These are phyloP conservation scores for Castanea sativa DNA, from an alignment of 306 rosid genomes.

Conservation along the genomic window DNA sequence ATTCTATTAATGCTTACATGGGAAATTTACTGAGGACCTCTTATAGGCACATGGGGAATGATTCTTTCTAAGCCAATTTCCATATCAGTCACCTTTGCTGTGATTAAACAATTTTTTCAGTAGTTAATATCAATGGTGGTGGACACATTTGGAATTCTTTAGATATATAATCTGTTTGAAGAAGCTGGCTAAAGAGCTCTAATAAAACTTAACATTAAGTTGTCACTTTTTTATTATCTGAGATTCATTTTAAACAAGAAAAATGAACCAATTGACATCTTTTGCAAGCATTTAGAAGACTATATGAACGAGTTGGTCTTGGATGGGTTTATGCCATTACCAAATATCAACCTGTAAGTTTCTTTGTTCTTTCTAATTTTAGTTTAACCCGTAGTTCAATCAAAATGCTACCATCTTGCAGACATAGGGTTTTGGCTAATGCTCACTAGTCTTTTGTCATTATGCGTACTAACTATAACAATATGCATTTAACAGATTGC, in stretches of 20 bases:
- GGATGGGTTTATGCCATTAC: constrained; percentile 96
- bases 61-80: background rate
- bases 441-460: constrained; percentile 10
- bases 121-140: background rate
- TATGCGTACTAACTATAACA: background rate
- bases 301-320: constrained; percentile 86
- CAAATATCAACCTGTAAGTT: constrained; percentile 80
- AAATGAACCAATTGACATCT: constrained; percentile 3
- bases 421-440: constrained; percentile 5
- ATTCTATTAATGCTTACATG: background rate
- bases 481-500: constrained; percentile 48
- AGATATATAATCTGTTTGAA: background rate
- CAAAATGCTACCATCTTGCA: background rate
- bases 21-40: background rate
- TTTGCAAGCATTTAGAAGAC: constrained; percentile 79
- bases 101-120: background rate
- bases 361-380: background rate
- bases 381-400: constrained; percentile 12
- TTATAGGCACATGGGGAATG: background rate
- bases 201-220: background rate
- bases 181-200: background rate
- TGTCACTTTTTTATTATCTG: background rate
- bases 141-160: background rate
- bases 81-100: background rate
- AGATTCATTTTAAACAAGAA: constrained; percentile 6